Conservation (phyloP, 1,284 basidiomycete genomes). For the Ustilago nuda region DNA sequence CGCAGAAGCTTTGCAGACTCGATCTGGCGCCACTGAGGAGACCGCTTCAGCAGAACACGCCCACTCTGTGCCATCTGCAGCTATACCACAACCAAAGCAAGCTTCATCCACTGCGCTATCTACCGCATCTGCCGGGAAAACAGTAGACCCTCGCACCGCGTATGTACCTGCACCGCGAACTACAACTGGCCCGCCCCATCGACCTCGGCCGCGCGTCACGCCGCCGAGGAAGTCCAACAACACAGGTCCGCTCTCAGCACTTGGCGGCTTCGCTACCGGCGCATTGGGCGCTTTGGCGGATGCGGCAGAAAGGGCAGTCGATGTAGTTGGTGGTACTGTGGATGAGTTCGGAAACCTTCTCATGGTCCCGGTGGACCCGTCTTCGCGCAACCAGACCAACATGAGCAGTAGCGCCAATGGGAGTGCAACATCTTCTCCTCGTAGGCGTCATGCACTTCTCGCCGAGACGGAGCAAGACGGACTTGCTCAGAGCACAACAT, state of each 20-base stretch:
- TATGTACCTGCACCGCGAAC: conserved; percentile 7
- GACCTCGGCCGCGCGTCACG: conserved; percentile 23
- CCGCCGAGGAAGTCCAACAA: conserved; percentile 35
- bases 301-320: conserved; percentile 48
- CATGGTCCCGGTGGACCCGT: conserved; percentile 39
- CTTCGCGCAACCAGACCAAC: conserved; percentile 8
- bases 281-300: conserved; percentile 43
- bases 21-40: neutral
- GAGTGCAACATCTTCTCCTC: conserved; percentile 27
- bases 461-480: conserved; percentile 24
- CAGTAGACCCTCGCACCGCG: neutral
- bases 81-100: neutral
- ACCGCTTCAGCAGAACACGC: neutral
- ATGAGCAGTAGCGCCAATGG: conserved; percentile 4
- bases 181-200: conserved; percentile 8
- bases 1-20: conserved; percentile 10
- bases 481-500: neutral
- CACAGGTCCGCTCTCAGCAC: conserved; percentile 37
- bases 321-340: conserved; percentile 50
- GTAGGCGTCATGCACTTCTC: conserved; percentile 26
- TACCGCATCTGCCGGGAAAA: neutral
- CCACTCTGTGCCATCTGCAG: neutral
- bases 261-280: conserved; percentile 48
- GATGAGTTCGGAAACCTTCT: conserved; percentile 50
- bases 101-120: neutral